A percentile compares a stretch with the other conserved stretches of the same genome.
These are phyloP conservation scores for Abelmoschus esculentus DNA, from an alignment of 345 rosid genomes.

Conservation along the genomic window DNA sequence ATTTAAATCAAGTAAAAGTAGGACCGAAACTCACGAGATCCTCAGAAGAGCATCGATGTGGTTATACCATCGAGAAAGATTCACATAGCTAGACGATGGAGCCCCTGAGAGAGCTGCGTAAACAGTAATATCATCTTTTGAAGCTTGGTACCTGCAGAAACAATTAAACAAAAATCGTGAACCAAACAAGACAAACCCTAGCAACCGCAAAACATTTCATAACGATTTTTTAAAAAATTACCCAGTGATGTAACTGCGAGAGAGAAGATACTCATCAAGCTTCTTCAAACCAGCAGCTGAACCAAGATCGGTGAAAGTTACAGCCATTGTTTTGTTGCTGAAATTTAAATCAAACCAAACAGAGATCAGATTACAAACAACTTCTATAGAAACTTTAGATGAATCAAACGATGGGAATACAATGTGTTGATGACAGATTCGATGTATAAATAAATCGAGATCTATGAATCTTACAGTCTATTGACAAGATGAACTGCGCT, in stretches of 20 bases:
- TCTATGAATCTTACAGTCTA: neutral
- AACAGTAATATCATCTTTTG: slow-evolving; percentile 78
- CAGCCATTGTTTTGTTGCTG: slow-evolving; percentile 34
- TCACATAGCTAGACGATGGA: slow-evolving; percentile 59
- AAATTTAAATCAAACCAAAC: neutral
- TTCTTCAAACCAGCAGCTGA: slow-evolving; percentile 45
- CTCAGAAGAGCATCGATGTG: slow-evolving; percentile 83
- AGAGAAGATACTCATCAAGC: slow-evolving; percentile 53
- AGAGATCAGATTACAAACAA: too few relatives aligned
- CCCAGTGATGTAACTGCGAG: slow-evolving; percentile 71
- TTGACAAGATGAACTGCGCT: neutral
- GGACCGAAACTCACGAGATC: slow-evolving; percentile 64
- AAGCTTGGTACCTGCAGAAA: slow-evolving; percentile 76
- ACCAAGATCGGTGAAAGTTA: slow-evolving; percentile 31
- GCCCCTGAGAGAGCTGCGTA: slow-evolving; percentile 46
- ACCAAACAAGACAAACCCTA: too few relatives aligned
- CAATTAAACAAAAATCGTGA: neutral
- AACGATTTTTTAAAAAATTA: slow-evolving; percentile 7
- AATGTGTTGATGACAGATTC: neutral
- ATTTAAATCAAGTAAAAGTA: too few relatives aligned
- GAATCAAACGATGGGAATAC: neutral
- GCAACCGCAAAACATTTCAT: neutral
- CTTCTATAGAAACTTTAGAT: neutral
- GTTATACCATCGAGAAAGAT: slow-evolving; percentile 65
- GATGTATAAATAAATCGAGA: neutral